Conservation (phyloP, 1,284 basidiomycete species). For the Coniophora puteana region DNA sequence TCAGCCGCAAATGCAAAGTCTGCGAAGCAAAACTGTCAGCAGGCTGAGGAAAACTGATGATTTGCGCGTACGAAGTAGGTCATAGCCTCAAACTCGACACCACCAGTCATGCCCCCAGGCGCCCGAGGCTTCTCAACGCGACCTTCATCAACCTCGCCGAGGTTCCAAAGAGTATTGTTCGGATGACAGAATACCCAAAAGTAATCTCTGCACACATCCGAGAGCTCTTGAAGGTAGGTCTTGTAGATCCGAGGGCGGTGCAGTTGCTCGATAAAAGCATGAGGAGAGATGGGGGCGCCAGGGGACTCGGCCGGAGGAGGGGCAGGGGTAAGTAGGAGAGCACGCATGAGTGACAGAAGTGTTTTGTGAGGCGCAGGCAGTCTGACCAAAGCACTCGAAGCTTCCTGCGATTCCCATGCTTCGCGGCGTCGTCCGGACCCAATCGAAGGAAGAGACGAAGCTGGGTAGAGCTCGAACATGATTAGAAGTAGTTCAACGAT, state of each 20-base stretch:
- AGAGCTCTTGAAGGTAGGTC: conserved; percentile 86
- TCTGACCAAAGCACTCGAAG: conserved; percentile 46
- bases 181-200: conserved; percentile 99
- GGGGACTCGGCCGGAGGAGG: conserved; percentile 69
- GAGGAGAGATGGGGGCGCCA: conserved; percentile 63
- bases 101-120: conserved; percentile 97
- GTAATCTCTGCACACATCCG: conserved; percentile 90
- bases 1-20: conserved; percentile 81
- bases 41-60: conserved; percentile 1
- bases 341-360: conserved; percentile 66
- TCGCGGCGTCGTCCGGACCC: conserved; percentile 42
- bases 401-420: conserved; percentile 48
- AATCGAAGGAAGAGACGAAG: conserved; percentile 56
- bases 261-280: conserved; percentile 85
- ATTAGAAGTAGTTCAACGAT: conserved; percentile 84
- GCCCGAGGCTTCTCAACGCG: conserved; percentile 89
- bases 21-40: conserved; percentile 29
- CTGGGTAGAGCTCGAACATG: conserved; percentile 81
- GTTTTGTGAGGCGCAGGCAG: conserved; percentile 71
- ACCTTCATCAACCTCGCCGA: conserved; percentile 77
- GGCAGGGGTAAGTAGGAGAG: conserved; percentile 70
- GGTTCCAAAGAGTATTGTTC: conserved; percentile 86
- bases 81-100: conserved; percentile 98
- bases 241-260: conserved; percentile 88
- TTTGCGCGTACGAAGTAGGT: conserved; percentile 74